A percentile compares a stretch with the other conserved stretches of the same genome.
These are phyloP conservation scores for Fusarium sarcochroum DNA, from an alignment of 2,329 filamentous ascomycete species.

Conservation along the genomic window DNA sequence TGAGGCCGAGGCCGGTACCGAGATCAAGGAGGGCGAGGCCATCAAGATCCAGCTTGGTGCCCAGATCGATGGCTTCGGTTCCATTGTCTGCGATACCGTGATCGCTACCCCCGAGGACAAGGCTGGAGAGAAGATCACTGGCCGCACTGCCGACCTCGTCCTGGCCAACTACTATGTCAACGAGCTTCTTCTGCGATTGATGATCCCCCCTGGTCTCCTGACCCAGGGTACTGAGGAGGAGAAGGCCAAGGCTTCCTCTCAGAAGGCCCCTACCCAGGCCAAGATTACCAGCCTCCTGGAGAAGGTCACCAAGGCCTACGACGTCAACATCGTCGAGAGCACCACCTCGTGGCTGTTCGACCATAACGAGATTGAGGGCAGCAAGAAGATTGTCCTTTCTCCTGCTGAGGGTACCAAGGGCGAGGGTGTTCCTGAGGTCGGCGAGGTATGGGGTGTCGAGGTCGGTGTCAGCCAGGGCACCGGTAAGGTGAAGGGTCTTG, in stretches of 20 bases:
- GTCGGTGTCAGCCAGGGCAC: conserved; percentile 90
- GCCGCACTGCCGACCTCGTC: conserved; percentile 87
- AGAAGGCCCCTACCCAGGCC: conserved; percentile 86
- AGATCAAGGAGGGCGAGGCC: conserved; percentile 86
- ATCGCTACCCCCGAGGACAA: conserved; percentile 76
- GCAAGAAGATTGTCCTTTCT: conserved; percentile 97
- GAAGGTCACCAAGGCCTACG: conserved; percentile 92
- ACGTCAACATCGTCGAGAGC: conserved; percentile 94
- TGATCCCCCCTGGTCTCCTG: conserved; percentile 91
- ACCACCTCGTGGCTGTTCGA: conserved; percentile 98
- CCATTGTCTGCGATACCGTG: conserved; percentile 95
- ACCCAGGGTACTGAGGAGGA: conserved; percentile 90
- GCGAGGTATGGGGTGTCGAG: conserved; percentile 98
- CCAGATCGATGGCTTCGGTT: conserved; percentile 96
- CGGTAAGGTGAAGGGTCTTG: conserved; percentile 94
- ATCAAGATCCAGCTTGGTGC: conserved; percentile 99
- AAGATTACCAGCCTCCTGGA: conserved; percentile 91
- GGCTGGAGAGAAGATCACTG: conserved; percentile 75
- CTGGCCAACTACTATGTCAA: conserved; percentile 96
- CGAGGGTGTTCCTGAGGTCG: conserved; percentile 88
- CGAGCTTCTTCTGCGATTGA: conserved; percentile 90
- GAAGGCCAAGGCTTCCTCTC: conserved; percentile 88
- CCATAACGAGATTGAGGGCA: conserved; percentile 95
- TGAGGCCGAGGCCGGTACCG: conserved; percentile 82
- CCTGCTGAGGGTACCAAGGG: conserved; percentile 90